These are phyloP conservation scores for Talaromyces sp. DNA, from an alignment of 2,329 filamentous ascomycete species.

Conservation along the genomic window DNA sequence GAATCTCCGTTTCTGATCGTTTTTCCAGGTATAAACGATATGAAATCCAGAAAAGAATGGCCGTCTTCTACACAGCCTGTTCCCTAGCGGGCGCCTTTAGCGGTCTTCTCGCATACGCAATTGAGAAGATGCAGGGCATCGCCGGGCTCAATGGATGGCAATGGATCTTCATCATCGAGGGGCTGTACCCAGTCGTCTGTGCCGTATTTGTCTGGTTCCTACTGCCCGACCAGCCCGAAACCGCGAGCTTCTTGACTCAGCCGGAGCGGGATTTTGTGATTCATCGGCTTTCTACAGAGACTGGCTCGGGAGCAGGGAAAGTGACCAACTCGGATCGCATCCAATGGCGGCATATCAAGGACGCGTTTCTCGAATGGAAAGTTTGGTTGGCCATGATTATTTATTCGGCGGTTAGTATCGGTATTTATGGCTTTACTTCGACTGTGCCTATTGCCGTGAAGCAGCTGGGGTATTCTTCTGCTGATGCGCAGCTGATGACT, in stretches of 20 bases:
- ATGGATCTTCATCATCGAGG: constrained; percentile 58
- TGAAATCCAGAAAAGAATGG: constrained; percentile 55
- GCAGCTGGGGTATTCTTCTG: neutral
- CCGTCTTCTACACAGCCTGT: constrained; percentile 57
- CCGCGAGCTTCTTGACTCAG: neutral
- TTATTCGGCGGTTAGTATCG: no score
- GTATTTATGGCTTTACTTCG: neutral
- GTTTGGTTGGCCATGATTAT: no score
- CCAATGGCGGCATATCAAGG: neutral
- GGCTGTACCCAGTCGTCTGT: constrained; percentile 23
- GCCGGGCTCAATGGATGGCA: constrained; percentile 31
- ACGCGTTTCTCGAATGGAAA: no score
- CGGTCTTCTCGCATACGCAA: constrained; percentile 77
- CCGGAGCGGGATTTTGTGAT: neutral
- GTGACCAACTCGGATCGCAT: neutral
- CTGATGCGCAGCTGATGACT: neutral
- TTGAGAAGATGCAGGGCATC: constrained; percentile 74
- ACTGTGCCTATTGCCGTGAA: neutral
- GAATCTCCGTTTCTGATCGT: neutral
- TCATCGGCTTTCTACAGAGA: neutral
- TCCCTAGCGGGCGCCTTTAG: constrained; percentile 57
- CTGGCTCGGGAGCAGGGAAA: neutral
- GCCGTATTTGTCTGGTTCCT: neutral
- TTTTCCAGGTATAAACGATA: constrained; percentile 34
- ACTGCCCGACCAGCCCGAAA: neutral